Conservation (phyloP, 257 asterid species). For the Fraxinus excelsior region DNA sequence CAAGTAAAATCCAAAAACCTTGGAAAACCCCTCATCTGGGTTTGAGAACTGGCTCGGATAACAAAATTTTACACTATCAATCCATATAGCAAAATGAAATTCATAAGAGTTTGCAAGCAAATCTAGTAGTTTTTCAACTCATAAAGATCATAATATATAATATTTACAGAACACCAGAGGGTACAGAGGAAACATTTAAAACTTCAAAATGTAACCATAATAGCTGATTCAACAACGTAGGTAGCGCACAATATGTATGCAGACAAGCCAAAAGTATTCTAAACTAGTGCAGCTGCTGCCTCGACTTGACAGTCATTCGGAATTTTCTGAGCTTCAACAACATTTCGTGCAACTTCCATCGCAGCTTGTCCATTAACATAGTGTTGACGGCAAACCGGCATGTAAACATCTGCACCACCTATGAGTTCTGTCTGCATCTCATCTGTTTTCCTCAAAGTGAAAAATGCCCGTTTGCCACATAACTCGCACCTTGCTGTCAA, state of each 20-base stretch:
- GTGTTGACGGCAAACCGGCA: slow-evolving; percentile 92
- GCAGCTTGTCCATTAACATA: slow-evolving; percentile 39
- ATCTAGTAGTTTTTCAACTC: too few relatives aligned
- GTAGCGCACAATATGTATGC: background rate
- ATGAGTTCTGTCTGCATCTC: slow-evolving; percentile 66
- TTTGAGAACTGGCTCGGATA: too few relatives aligned
- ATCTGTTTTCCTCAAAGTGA: slow-evolving; percentile 69
- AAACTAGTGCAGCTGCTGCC: slow-evolving; percentile 21
- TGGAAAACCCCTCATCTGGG: too few relatives aligned
- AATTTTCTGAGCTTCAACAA: background rate
- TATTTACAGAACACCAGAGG: too few relatives aligned
- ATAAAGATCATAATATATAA: too few relatives aligned
- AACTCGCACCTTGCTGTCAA: slow-evolving; percentile 78
- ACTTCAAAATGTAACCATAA: too few relatives aligned
- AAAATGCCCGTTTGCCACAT: slow-evolving; percentile 67
- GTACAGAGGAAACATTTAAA: too few relatives aligned
- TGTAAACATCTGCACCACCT: slow-evolving; percentile 82
- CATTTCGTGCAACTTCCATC: slow-evolving; percentile 18
- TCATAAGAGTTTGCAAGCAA: too few relatives aligned
- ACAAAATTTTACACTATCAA: too few relatives aligned
- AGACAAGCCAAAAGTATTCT: background rate
- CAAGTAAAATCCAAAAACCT: too few relatives aligned
- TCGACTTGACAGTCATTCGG: slow-evolving; percentile 10
- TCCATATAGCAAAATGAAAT: too few relatives aligned
- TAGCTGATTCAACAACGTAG: too few relatives aligned